Base-by-base conservation (phyloP, 768 basidiomycete species). In the Hemileccinum impolitum region DNA sequence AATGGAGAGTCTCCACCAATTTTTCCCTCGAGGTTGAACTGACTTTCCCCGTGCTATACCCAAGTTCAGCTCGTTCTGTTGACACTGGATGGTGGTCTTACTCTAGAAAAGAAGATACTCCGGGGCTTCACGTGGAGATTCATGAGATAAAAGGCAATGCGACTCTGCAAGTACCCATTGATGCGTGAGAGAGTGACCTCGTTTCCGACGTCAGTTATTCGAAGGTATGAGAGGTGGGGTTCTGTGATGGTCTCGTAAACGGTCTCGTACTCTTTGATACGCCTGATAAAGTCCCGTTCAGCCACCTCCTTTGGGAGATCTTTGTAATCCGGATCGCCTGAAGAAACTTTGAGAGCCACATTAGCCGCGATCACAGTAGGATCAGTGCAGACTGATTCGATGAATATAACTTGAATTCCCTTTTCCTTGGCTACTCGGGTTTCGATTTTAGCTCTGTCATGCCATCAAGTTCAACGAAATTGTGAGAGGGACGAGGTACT, bases 81-180 rank as follows among this genome's bases (percentile, higher is more conserved):
- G 4, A 53, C n/a, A 50, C 35, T 13, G n/a, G 14, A 49, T 28
- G 14, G 39, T 15, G 14, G n/a, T 43, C 85, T 60, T 62, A 97
- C 95, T 59, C 96, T 72, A 5, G 96, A 97, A 52, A 99, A 80
- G 70, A 93, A 99, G 52, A 99, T 98, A 64, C 86, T 92, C 50
- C 96, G 79, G 6, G 96, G 95, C 60, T 96, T 96, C 58, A 99
- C 74, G 69, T 99, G 96, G 59, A 98, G 68, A 67, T 97, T 97
- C 94, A 97, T 98, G 47, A 99, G 76, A 69, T 94, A 99, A 72
- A 95, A 99, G 17, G 93, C 95, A 56, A 99, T 93, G 31, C 96
- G 87, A 76, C 91, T 93, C 63, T 94, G 92, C 51, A 99, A 71
- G 63, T 99, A 99, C 13, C 94, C 94, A 62, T 94, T 83, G 46